A percentile compares a stretch with the other conserved stretches of the same genome.
Conservation (phyloP, 768 basidiomycete genomes). For the Tulasnella sp. region DNA sequence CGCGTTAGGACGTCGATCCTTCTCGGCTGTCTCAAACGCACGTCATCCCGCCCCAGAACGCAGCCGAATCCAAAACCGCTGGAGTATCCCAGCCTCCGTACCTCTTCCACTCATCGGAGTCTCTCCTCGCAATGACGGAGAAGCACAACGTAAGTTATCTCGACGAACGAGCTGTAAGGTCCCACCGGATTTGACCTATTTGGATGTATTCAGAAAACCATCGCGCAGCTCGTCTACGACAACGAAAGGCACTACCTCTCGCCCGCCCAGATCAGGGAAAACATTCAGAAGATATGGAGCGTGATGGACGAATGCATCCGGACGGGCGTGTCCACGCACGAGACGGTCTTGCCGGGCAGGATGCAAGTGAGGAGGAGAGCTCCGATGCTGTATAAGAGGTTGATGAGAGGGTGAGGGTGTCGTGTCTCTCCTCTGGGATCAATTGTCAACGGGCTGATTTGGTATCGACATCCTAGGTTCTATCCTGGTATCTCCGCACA, state of each 20-base stretch:
- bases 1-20: slow-evolving; percentile 60
- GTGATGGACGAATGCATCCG: slow-evolving; percentile 92
- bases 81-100: slow-evolving; percentile 50
- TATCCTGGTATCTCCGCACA: slow-evolving; percentile 35
- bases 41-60: slow-evolving; percentile 18
- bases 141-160: slow-evolving; percentile 62
- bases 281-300: slow-evolving; percentile 73
- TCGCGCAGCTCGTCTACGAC: slow-evolving; percentile 87
- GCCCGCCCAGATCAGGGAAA: slow-evolving; percentile 60
- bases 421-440: neutral
- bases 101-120: slow-evolving; percentile 68
- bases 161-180: neutral
- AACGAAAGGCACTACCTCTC: slow-evolving; percentile 75
- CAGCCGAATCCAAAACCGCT: neutral
- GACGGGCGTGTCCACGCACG: slow-evolving; percentile 67
- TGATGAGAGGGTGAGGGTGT: slow-evolving; percentile 71
- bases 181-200: neutral
- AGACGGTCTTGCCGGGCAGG: slow-evolving; percentile 78
- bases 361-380: slow-evolving; percentile 69
- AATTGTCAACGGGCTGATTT: neutral
- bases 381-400: slow-evolving; percentile 75
- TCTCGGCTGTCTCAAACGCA: slow-evolving; percentile 64
- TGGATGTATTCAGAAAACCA: slow-evolving; percentile 52
- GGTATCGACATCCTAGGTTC: slow-evolving; percentile 28
- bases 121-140: slow-evolving; percentile 59